These are phyloP conservation scores for Colletotrichum spinosum DNA, from an alignment of 2,329 filamentous ascomycete species.

Conservation along the genomic window DNA sequence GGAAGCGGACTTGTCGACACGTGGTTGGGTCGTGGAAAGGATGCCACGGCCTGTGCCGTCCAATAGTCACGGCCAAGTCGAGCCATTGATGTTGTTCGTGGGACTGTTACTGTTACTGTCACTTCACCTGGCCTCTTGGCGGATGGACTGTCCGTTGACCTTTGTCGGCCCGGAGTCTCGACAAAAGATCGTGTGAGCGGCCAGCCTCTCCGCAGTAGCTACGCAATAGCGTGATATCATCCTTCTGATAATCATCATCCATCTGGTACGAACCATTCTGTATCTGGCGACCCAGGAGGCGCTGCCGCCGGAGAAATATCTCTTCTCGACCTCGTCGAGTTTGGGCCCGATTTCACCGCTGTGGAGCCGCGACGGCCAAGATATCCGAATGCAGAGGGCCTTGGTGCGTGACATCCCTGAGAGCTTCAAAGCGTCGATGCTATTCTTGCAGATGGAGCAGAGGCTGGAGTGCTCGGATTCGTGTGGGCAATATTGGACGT, in stretches of 20 bases:
- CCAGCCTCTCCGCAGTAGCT: no score
- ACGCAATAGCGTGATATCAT: no score
- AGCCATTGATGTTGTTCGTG: not conserved
- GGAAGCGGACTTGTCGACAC: not conserved
- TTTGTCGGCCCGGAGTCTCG: no score
- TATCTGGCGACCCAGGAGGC: slow-evolving; percentile 4
- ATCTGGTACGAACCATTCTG: slow-evolving; percentile 3
- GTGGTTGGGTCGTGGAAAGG: not conserved
- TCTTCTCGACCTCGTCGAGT: slow-evolving; percentile 13
- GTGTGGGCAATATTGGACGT: no score
- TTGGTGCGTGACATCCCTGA: slow-evolving; percentile 17
- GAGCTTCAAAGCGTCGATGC: not conserved
- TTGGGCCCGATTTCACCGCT: slow-evolving; percentile 14
- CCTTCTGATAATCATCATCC: not conserved
- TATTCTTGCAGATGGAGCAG: slow-evolving; percentile 1
- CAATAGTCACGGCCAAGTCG: slow-evolving; percentile 11
- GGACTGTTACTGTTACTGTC: not conserved
- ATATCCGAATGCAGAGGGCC: slow-evolving; percentile 11
- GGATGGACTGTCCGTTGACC: no score
- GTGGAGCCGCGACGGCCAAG: slow-evolving; percentile 11
- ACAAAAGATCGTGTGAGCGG: no score
- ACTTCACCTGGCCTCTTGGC: no score
- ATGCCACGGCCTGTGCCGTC: slow-evolving; percentile 12
- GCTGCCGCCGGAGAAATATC: slow-evolving; percentile 13
- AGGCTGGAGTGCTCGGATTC: no score